Evolutionary conservation across 352 stramenopile genomes (phyloP), one percentile per base, ranked within the genome.

Genomic region (Phytophthora fragariaefolia): DNA sequence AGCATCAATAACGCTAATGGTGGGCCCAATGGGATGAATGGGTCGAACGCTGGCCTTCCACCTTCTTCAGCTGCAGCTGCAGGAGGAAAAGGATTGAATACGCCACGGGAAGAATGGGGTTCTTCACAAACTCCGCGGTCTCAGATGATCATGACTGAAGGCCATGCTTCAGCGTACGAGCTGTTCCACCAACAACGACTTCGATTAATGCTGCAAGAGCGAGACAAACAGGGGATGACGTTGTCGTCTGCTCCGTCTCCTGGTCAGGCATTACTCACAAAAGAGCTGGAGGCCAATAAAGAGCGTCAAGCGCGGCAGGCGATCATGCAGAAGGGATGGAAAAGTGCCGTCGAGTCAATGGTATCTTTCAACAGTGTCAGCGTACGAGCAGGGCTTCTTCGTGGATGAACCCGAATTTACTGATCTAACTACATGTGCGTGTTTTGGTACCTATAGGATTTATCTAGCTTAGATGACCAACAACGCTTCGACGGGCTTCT

Each of bases 291-390:
- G 54, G 88, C 86, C 7, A 96, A 96, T 72, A 96, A 94, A 48
- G 88, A 96, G 58, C 83, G 87, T 7, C 87, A 95, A 74, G 91
- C 91, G 22, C 83, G 86, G 22, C 88, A 96, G 72, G 86, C 88
- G 27, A 94, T 96, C 58, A 93, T 96, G 85, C 86, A 96, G 22
- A 91, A 94, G 69, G 88, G 88, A 7, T 96, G 88, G 88, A 96
- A 92, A 67, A 91, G 84, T 52, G 88, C 88, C 6, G 86, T 93
- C 28, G 85, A 93, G 27, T 87, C 85, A 18, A 95, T 93, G 83
- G 87, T 92, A 58, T 77, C 74, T 15, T 80, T 89, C 59, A 91
- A 82, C 57, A 88, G 75, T 30, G 84, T 92, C 49, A 74, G 62
- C 55, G 67, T 74, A 74, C 55, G 67, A 60, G 6, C 24, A 23